phyloP scores from a whole-genome alignment of 2,329 filamentous ascomycete species.

The Knoxdaviesia proteae region DNA sequence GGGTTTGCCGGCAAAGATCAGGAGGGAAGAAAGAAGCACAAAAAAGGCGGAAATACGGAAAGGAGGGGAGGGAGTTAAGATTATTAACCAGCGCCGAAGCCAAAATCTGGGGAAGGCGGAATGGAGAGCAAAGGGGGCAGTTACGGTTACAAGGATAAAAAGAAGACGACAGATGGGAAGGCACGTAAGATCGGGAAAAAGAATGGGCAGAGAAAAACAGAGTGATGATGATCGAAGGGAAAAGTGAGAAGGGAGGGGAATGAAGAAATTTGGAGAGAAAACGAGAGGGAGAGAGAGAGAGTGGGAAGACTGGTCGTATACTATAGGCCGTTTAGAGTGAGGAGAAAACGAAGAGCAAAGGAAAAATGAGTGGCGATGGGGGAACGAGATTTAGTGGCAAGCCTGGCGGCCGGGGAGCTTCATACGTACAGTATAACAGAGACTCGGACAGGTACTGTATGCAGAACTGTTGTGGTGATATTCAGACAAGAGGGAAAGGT shows the following conservation, averaged over 20 bases:
- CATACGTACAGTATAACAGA: too few species aligned
- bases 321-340: too few species aligned
- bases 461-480: too few species aligned
- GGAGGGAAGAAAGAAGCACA: too few species aligned
- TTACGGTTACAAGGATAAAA: background rate
- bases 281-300: slow-evolving; percentile 9
- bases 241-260: background rate
- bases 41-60: background rate
- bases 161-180: background rate
- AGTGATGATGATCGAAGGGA: background rate
- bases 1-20: too few species aligned
- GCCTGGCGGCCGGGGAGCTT: too few species aligned
- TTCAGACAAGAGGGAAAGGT: too few species aligned
- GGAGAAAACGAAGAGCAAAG: too few species aligned
- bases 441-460: too few species aligned
- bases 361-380: too few species aligned
- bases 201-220: background rate
- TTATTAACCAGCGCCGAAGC: slow-evolving; percentile 1
- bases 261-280: slow-evolving; percentile 5
- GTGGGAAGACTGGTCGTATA: too few species aligned
- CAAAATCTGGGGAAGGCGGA: background rate
- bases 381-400: too few species aligned
- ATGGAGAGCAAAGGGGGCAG: background rate
- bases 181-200: background rate
- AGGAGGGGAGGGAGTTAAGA: slow-evolving; percentile 1